Evolutionary conservation across 148 eudicot genomes (phyloP).

Genomic region (Salicornia ramosissima): DNA sequence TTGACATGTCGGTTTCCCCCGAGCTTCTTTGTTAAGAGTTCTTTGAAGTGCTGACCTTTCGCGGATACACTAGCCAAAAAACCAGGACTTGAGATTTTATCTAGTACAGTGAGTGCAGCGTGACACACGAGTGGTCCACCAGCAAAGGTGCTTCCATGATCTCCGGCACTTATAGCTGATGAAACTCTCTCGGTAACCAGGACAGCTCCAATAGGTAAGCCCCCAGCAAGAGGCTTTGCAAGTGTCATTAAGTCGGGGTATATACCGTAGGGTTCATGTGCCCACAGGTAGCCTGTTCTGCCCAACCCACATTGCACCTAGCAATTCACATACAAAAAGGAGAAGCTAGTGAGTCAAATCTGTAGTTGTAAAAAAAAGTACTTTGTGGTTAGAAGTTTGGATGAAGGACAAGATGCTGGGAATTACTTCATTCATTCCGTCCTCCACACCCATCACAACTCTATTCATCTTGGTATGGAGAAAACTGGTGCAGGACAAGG

Average conservation of each 20-base stretch:
- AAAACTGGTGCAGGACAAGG: too few relatives aligned
- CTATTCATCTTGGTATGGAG: neutral
- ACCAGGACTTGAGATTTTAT: constrained; percentile 55
- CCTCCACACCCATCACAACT: neutral
- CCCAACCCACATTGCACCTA: constrained; percentile 97
- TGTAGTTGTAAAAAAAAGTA: neutral
- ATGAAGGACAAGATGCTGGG: too few relatives aligned
- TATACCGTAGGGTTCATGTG: constrained; percentile 64
- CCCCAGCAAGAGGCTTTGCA: constrained; percentile 92
- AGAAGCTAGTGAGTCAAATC: constrained; percentile 11
- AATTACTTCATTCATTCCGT: neutral
- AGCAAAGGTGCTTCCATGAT: constrained; percentile 95
- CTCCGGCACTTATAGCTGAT: constrained; percentile 50
- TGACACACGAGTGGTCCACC: constrained; percentile 77
- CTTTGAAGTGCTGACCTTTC: constrained; percentile 61
- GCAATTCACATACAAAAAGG: constrained; percentile 6
- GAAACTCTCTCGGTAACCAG: constrained; percentile 67
- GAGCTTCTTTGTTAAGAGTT: constrained; percentile 41
- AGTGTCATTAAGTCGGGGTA: constrained; percentile 89
- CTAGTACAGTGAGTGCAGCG: constrained; percentile 62
- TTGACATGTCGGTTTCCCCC: constrained; percentile 64
- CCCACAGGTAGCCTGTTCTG: constrained; percentile 90
- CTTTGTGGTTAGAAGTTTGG: neutral
- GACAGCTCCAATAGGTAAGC: constrained; percentile 84
- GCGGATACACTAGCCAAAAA: constrained; percentile 53